Percentiles rank a stretch among this genome's conserved stretches.
phyloP scores from a whole-genome alignment of 192 early-diverging fungal species.

The Entrophospora sp. region DNA sequence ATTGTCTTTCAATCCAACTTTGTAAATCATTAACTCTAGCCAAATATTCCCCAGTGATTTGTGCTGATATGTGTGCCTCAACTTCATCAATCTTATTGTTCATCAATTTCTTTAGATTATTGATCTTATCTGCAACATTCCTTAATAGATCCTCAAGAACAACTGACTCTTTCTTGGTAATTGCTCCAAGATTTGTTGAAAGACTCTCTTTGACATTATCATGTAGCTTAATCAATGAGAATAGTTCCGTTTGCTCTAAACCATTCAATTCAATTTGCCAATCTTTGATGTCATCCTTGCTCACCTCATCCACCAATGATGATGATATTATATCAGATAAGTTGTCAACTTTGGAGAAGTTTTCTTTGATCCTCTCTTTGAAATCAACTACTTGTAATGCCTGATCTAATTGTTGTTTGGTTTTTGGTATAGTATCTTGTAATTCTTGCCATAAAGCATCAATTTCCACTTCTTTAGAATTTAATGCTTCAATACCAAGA shows the following conservation, averaged over 20 bases:
- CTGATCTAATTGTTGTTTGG: slow-evolving; percentile 12
- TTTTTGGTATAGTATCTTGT: not conserved
- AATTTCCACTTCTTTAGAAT: not conserved
- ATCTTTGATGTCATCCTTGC: slow-evolving; percentile 1
- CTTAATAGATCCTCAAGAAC: not conserved
- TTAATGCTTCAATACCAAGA: not conserved
- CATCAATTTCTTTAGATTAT: not conserved
- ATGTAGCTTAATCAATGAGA: slow-evolving; percentile 9
- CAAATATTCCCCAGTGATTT: slow-evolving; percentile 6
- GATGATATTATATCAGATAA: not conserved
- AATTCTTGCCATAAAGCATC: slow-evolving; percentile 13
- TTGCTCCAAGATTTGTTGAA: not conserved
- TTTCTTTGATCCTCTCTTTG: slow-evolving; percentile 15
- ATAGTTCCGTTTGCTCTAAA: slow-evolving; percentile 14
- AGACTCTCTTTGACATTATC: slow-evolving; percentile 7
- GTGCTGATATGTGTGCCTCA: slow-evolving; percentile 14
- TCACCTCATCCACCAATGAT: not conserved
- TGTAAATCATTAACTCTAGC: slow-evolving; percentile 7
- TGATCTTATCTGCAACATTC: not conserved
- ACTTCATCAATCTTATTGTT: slow-evolving; percentile 11
- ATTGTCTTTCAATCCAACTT: slow-evolving; percentile 2
- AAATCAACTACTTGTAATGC: slow-evolving; percentile 13
- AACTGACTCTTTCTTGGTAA: slow-evolving; percentile 13
- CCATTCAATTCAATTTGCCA: slow-evolving; percentile 17
- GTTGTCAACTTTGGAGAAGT: not conserved